Conservation (phyloP, 2,329 filamentous ascomycete species). For the Geosmithia flava region DNA sequence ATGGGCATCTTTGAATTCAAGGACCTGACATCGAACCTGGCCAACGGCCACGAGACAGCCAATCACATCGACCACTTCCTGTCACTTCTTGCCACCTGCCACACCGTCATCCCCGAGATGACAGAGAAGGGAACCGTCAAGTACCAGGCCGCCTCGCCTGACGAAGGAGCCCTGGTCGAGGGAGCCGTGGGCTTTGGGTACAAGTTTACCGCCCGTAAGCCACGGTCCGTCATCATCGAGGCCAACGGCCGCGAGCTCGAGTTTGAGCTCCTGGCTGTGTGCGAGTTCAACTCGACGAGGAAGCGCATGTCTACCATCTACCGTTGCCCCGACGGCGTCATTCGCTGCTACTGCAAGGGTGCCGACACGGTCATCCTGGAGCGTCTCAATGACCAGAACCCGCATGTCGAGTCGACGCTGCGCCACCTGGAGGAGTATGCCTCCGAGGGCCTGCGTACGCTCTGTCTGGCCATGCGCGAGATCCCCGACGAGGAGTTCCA, state of each 20-base stretch:
- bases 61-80: constrained; percentile 66
- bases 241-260: constrained; percentile 61
- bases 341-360: constrained; percentile 89
- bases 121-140: constrained; percentile 77
- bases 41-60: constrained; percentile 36
- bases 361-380: constrained; percentile 97
- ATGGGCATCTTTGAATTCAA: constrained; percentile 79
- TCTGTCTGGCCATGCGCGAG: constrained; percentile 91
- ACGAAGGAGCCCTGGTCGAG: constrained; percentile 93
- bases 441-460: constrained; percentile 84
- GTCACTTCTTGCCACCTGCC: constrained; percentile 75
- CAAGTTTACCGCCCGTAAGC: constrained; percentile 82
- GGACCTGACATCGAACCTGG: constrained; percentile 56
- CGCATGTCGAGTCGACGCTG: constrained; percentile 78
- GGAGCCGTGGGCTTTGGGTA: constrained; percentile 81
- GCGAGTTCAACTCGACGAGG: constrained; percentile 88
- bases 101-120: constrained; percentile 92
- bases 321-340: constrained; percentile 89
- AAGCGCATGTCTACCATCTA: constrained; percentile 98
- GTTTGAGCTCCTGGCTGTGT: constrained; percentile 90
- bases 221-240: constrained; percentile 73
- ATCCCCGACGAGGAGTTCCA: constrained; percentile 79
- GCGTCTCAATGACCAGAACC: constrained; percentile 70
- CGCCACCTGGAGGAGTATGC: constrained; percentile 98
- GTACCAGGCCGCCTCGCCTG: constrained; percentile 94